Evolutionary conservation across 2,329 filamentous ascomycete species (phyloP).

Genomic region (Tolypocladium inflatum): DNA sequence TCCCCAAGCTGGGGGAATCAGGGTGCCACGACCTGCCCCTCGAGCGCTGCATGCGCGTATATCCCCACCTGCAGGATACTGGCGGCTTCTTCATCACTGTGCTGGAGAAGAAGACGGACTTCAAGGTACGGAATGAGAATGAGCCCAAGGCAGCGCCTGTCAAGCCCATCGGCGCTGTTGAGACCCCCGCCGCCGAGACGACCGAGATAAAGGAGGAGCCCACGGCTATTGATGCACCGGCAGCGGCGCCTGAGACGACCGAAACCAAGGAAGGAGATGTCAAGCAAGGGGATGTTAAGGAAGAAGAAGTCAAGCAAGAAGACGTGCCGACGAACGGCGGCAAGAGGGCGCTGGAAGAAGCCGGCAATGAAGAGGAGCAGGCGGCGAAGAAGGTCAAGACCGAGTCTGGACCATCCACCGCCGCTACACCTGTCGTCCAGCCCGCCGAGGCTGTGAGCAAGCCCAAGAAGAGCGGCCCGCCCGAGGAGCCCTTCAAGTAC

Average conservation of each 20-base stretch:
- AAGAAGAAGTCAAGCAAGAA: constrained; percentile 15
- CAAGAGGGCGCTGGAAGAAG: constrained; percentile 25
- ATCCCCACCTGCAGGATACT: constrained; percentile 91
- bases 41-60: constrained; percentile 86
- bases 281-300: constrained; percentile 19
- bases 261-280: constrained; percentile 17
- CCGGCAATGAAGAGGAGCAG: constrained; percentile 24
- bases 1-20: constrained; percentile 50
- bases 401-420: constrained; percentile 12
- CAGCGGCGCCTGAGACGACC: constrained; percentile 9
- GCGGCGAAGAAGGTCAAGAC: constrained; percentile 41
- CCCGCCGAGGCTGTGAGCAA: constrained; percentile 17
- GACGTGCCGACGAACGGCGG: constrained; percentile 13
- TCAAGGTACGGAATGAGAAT: constrained; percentile 65
- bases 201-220: constrained; percentile 11
- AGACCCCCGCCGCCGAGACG: constrained; percentile 8
- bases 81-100: constrained; percentile 97
- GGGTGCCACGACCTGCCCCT: constrained; percentile 60
- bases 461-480: constrained; percentile 39
- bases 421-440: constrained; percentile 5
- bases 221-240: background rate
- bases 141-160: constrained; percentile 28
- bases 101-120: constrained; percentile 82
- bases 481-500: constrained; percentile 94
- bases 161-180: constrained; percentile 4